Evolutionary conservation across 176 grass and related monocot genomes (phyloP).

Genomic region (Aegilops speltoides): DNA sequence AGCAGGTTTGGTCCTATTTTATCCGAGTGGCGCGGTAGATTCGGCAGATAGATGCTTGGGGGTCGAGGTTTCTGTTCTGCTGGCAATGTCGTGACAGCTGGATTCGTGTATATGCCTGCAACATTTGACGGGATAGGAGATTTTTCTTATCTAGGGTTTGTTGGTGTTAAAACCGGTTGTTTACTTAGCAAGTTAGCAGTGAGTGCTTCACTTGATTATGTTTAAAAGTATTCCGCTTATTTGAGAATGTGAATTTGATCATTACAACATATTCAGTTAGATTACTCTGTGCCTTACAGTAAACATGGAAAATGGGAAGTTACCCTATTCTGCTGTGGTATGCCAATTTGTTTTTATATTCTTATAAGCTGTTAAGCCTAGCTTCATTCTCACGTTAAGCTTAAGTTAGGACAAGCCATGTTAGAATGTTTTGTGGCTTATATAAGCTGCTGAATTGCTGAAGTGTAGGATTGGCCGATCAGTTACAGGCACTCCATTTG

Average conservation of each 20-base stretch:
- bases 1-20: slow-evolving; percentile 1
- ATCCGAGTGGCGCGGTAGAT: background rate
- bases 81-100: background rate
- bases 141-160: slow-evolving; percentile 9
- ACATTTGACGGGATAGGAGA: background rate
- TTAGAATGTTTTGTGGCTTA: background rate
- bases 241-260: background rate
- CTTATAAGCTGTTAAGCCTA: background rate
- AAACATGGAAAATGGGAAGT: background rate
- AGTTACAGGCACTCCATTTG: background rate
- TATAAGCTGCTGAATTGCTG: background rate
- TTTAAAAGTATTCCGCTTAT: background rate
- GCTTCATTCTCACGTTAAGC: background rate
- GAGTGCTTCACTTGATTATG: background rate
- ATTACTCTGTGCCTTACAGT: background rate
- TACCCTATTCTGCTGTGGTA: background rate
- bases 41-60: background rate
- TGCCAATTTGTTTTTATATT: background rate
- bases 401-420: background rate
- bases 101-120: background rate
- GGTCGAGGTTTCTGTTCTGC: background rate
- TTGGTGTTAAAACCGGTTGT: background rate
- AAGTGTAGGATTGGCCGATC: background rate
- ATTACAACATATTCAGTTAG: background rate
- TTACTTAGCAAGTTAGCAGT: background rate